These are phyloP conservation scores for Gillenia trifoliata DNA, from an alignment of 306 rosid species.

Conservation along the genomic window DNA sequence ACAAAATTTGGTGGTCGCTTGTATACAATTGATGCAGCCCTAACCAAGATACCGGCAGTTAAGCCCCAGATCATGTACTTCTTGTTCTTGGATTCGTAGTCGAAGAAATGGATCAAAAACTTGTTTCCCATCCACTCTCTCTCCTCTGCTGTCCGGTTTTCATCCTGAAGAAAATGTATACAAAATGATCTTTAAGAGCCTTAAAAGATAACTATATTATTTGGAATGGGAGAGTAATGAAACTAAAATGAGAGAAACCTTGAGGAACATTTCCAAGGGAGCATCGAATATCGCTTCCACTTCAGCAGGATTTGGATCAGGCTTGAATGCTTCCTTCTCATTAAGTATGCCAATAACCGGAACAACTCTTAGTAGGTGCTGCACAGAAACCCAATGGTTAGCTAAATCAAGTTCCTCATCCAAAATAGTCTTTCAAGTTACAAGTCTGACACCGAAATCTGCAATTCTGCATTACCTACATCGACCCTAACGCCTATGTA, in stretches of 20 bases:
- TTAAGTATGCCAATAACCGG: constrained; percentile 81
- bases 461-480: background rate
- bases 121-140: constrained; percentile 91
- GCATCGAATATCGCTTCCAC: constrained; percentile 90
- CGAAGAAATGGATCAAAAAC: constrained; percentile 72
- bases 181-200: background rate
- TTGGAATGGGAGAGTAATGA: background rate
- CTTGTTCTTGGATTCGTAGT: constrained; percentile 48
- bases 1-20: constrained; percentile 68
- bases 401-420: background rate
- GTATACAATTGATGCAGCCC: constrained; percentile 81
- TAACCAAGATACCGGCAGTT: constrained; percentile 90
- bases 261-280: constrained; percentile 92
- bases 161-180: constrained; percentile 59
- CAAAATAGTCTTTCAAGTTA: background rate
- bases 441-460: background rate
- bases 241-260: constrained; percentile 37
- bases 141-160: constrained; percentile 68
- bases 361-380: constrained; percentile 88
- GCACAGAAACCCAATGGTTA: constrained; percentile 18
- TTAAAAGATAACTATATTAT: background rate
- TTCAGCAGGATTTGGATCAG: constrained; percentile 70
- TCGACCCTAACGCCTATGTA: background rate
- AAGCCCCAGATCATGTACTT: constrained; percentile 86
- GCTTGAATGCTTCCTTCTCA: constrained; percentile 70